Percentiles rank a stretch among this genome's conserved stretches.
Conservation (phyloP, 176 grass and related monocot genomes). For the Musa troglodytarum region DNA sequence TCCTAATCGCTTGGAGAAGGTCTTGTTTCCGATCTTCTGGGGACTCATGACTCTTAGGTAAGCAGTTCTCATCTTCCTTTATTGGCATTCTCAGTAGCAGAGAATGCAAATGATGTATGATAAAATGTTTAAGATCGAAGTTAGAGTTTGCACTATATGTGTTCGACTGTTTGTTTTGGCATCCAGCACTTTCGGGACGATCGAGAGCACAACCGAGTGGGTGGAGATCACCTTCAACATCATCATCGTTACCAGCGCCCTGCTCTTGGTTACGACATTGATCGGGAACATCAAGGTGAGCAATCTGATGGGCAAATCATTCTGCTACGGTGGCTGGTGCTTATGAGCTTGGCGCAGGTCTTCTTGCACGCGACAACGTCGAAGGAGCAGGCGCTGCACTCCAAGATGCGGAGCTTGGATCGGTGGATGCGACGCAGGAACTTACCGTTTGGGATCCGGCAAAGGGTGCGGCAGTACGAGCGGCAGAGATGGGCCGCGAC, state of each 20-base stretch:
- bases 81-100: too few species aligned
- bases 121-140: not conserved
- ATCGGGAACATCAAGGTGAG: slow-evolving; percentile 94
- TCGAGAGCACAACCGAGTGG: slow-evolving; percentile 97
- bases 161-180: not conserved
- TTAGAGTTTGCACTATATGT: not conserved
- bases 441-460: slow-evolving; percentile 36
- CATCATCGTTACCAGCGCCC: slow-evolving; percentile 59
- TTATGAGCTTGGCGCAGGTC: slow-evolving; percentile 20
- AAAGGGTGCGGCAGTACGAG: slow-evolving; percentile 76
- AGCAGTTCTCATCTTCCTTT: not conserved
- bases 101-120: too few species aligned
- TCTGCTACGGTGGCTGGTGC: too few species aligned
- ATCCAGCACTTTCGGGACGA: slow-evolving; percentile 64
- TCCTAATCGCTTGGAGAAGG: slow-evolving; percentile 56
- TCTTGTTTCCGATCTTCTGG: slow-evolving; percentile 95
- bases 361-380: slow-evolving; percentile 93
- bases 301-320: not conserved
- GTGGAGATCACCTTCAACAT: slow-evolving; percentile 97
- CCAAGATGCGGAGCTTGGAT: slow-evolving; percentile 49
- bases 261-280: slow-evolving; percentile 81
- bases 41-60: slow-evolving; percentile 85
- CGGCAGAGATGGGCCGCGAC: slow-evolving; percentile 89
- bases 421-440: slow-evolving; percentile 77
- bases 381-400: slow-evolving; percentile 75